These are phyloP conservation scores for Nicotiana rustica DNA, from an alignment of 305 asterid genomes.

Conservation along the genomic window DNA sequence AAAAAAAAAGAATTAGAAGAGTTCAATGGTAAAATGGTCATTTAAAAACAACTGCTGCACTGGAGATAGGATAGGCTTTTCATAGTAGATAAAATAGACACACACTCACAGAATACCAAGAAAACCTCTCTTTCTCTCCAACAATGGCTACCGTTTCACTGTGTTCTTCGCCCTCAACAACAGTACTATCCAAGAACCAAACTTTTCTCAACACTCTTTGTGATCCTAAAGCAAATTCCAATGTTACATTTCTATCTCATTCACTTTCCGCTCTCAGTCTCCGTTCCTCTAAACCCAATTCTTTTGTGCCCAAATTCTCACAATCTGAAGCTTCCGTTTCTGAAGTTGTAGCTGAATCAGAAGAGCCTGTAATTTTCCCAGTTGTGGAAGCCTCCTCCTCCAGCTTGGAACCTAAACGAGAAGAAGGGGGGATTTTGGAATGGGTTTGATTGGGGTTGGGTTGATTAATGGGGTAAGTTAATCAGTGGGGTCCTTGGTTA, in stretches of 20 bases:
- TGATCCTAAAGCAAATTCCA: constrained; percentile 42
- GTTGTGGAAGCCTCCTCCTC: constrained; percentile 44
- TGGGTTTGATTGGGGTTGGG: too few relatives aligned
- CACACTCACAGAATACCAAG: neutral
- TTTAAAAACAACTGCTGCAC: neutral
- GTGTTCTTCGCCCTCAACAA: constrained; percentile 59
- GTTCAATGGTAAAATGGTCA: neutral
- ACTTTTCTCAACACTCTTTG: constrained; percentile 33
- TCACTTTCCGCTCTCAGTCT: constrained; percentile 67
- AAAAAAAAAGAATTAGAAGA: too few relatives aligned
- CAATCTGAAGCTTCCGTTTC: constrained; percentile 52
- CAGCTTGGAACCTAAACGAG: constrained; percentile 59
- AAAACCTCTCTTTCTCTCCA: constrained; percentile 28
- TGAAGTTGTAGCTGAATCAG: constrained; percentile 60
- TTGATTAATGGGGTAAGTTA: too few relatives aligned
- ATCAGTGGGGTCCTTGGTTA: too few relatives aligned
- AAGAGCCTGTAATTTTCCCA: constrained; percentile 37
- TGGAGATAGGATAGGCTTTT: constrained; percentile 32
- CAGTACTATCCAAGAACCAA: constrained; percentile 45
- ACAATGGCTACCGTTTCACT: constrained; percentile 75
- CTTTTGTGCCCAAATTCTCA: constrained; percentile 59
- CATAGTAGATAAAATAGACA: neutral
- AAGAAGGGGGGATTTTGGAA: constrained; percentile 49
- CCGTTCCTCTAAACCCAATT: constrained; percentile 46
- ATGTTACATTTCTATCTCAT: constrained; percentile 52